A percentile compares a stretch with the other conserved stretches of the same genome.
Conservation (phyloP, 371 early-diverging fungal genomes). For the Actinomucor elegans region DNA sequence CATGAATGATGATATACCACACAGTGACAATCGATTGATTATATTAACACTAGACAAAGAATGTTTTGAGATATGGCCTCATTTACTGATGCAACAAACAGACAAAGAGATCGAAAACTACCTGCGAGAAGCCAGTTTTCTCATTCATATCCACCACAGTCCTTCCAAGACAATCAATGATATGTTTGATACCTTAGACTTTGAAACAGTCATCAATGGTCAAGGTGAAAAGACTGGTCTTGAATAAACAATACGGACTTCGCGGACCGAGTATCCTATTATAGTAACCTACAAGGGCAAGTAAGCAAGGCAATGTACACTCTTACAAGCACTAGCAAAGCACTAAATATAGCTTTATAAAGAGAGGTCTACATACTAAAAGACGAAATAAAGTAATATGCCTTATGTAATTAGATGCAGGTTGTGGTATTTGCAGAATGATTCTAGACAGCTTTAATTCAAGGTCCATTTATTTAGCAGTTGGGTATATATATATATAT, state of each 20-base stretch:
- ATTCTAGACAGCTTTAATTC: too few relatives aligned
- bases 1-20: neutral
- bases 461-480: too few relatives aligned
- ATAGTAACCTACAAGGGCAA: neutral
- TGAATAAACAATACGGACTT: slow-evolving; percentile 18
- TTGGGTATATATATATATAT: too few relatives aligned
- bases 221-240: slow-evolving; percentile 24
- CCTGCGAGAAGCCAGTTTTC: slow-evolving; percentile 3
- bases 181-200: slow-evolving; percentile 15
- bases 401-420: too few relatives aligned
- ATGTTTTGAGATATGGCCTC: slow-evolving; percentile 9
- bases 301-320: neutral
- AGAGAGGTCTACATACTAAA: too few relatives aligned
- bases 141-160: slow-evolving; percentile 1
- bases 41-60: slow-evolving; percentile 16
- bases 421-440: too few relatives aligned
- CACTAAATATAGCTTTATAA: too few relatives aligned
- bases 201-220: slow-evolving; percentile 22
- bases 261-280: slow-evolving; percentile 14
- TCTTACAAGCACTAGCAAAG: too few relatives aligned
- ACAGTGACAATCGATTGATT: too few relatives aligned
- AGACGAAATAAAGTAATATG: too few relatives aligned
- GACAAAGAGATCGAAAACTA: slow-evolving; percentile 4
- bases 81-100: slow-evolving; percentile 14
- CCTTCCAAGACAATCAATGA: neutral